phyloP scores from a whole-genome alignment of 345 rosid species.

The Citrus reticulata region DNA sequence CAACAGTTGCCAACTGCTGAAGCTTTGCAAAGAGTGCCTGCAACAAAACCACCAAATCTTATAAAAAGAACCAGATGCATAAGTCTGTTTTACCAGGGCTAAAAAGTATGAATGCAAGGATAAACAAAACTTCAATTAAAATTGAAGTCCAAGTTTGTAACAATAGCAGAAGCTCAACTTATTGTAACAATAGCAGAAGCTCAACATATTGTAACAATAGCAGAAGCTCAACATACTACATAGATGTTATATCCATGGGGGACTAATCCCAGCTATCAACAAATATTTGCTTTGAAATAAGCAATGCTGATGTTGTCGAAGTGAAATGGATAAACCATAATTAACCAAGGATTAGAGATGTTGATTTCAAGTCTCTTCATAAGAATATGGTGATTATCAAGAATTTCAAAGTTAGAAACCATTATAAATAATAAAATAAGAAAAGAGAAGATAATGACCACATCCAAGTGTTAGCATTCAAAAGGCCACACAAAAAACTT shows the following conservation, averaged over 20 bases:
- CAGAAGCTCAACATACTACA: not conserved
- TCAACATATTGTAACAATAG: not conserved
- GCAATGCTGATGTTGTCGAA: not conserved
- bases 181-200: not conserved
- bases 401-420: not conserved
- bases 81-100: not conserved
- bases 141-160: not conserved
- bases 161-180: not conserved
- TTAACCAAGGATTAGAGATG: not conserved
- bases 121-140: not conserved
- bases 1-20: conserved; percentile 91
- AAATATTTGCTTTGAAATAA: not conserved
- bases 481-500: not conserved
- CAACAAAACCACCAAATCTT: conserved; percentile 18
- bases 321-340: not conserved
- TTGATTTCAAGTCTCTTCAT: not conserved
- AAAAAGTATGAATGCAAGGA: not conserved
- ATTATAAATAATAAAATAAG: not conserved
- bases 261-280: not conserved
- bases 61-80: not conserved
- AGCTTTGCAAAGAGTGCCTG: conserved; percentile 94
- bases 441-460: not conserved
- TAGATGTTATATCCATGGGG: not conserved
- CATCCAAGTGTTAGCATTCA: not conserved
- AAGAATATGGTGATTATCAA: no score